These are phyloP conservation scores for Inonotus hispidus DNA, from an alignment of 1,284 basidiomycete species.

Conservation along the genomic window DNA sequence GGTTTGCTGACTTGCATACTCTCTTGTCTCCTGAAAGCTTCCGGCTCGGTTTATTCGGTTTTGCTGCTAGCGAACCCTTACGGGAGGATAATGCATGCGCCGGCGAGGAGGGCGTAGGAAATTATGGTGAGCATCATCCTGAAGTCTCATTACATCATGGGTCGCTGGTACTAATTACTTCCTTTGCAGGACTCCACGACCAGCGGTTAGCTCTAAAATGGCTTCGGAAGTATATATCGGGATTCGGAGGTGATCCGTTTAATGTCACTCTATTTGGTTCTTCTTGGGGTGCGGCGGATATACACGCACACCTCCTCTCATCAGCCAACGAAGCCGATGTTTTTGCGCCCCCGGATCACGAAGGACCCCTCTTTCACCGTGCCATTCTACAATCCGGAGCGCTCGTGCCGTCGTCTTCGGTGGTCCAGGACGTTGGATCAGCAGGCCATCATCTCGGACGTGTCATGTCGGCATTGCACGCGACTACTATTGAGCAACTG, in stretches of 20 bases:
- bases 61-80: conserved; percentile 56
- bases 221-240: conserved; percentile 58
- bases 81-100: conserved; percentile 57
- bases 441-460: conserved; percentile 65
- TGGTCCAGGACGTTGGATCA: conserved; percentile 47
- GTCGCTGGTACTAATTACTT: background rate
- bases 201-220: conserved; percentile 67
- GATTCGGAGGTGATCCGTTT: conserved; percentile 66
- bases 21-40: conserved; percentile 39
- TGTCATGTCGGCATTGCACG: conserved; percentile 47
- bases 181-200: conserved; percentile 53
- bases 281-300: conserved; percentile 65
- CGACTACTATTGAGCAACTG: conserved; percentile 53
- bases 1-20: background rate
- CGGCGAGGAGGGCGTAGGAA: conserved; percentile 67
- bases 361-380: conserved; percentile 18
- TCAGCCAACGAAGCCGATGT: conserved; percentile 52
- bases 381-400: conserved; percentile 21
- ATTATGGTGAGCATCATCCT: conserved; percentile 51
- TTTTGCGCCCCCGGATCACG: conserved; percentile 46
- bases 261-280: conserved; percentile 70
- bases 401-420: conserved; percentile 14
- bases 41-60: conserved; percentile 70
- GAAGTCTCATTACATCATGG: background rate
- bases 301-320: conserved; percentile 66